A percentile compares a stretch with the other conserved stretches of the same genome.
Conservation (phyloP, 2,329 filamentous ascomycete species). For the Bisporella sp. region DNA sequence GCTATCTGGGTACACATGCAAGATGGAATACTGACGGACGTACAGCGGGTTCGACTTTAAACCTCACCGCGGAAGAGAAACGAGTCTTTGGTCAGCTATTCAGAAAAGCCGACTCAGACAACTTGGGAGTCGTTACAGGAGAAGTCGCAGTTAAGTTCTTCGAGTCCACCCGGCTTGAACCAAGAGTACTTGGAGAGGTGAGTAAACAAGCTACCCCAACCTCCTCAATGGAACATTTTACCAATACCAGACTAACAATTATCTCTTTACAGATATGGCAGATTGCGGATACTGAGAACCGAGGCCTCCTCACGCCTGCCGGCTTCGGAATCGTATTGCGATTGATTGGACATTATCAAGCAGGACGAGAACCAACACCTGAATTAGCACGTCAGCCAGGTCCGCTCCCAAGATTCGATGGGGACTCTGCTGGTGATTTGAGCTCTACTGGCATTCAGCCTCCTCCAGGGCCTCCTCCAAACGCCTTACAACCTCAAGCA, state of each 20-base stretch:
- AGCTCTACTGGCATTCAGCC: conserved; percentile 39
- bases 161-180: conserved; percentile 85
- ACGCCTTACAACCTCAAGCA: conserved; percentile 44
- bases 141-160: conserved; percentile 97
- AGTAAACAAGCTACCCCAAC: background rate
- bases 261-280: conserved; percentile 76
- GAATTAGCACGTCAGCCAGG: conserved; percentile 80
- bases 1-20: conserved; percentile 15
- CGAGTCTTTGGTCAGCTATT: conserved; percentile 90
- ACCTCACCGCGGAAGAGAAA: conserved; percentile 88
- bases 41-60: conserved; percentile 60
- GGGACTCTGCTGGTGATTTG: conserved; percentile 41
- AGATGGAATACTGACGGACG: conserved; percentile 12
- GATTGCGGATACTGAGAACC: conserved; percentile 94
- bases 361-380: conserved; percentile 70
- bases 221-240: background rate
- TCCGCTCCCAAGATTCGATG: conserved; percentile 89
- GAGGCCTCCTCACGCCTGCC: conserved; percentile 83
- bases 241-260: background rate
- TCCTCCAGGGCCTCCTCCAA: conserved; percentile 35
- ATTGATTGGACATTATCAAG: conserved; percentile 93
- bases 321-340: conserved; percentile 91
- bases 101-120: conserved; percentile 84
- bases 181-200: conserved; percentile 80
- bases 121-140: conserved; percentile 87